Percentiles rank a stretch among this genome's conserved stretches.
Evolutionary conservation across 192 early-diverging fungal genomes (phyloP).

Genomic region (Thoreauomyces humboldtii): DNA sequence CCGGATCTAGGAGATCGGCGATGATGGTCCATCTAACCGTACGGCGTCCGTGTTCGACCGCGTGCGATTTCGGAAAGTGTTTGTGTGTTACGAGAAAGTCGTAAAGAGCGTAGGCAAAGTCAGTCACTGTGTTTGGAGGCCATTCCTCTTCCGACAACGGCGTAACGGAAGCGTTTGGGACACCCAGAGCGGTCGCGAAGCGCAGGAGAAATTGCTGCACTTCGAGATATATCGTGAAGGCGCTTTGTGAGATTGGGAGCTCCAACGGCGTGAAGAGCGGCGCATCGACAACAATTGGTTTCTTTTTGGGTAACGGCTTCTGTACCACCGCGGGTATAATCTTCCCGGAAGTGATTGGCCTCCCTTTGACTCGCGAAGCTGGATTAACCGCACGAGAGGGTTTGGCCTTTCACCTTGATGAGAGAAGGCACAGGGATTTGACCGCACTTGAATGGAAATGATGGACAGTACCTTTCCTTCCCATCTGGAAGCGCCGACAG

Average conservation of each 20-base stretch:
- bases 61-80: background rate
- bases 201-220: conserved; percentile 1
- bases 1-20: background rate
- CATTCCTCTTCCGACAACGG: background rate
- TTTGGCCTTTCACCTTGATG: too few species aligned
- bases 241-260: background rate
- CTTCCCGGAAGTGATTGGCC: too few species aligned
- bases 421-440: too few species aligned
- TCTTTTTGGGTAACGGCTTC: too few species aligned
- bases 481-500: too few species aligned
- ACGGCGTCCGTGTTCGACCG: background rate
- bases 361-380: too few species aligned
- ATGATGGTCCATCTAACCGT: background rate
- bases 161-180: background rate
- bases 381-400: too few species aligned
- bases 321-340: too few species aligned
- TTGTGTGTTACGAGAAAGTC: background rate
- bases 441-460: too few species aligned
- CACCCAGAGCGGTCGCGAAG: background rate
- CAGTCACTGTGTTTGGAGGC: background rate
- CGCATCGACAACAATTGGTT: too few species aligned
- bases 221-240: background rate
- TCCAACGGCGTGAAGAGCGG: background rate
- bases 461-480: too few species aligned
- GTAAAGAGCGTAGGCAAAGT: background rate